Percentiles rank a stretch among this genome's conserved stretches.
phyloP scores from a whole-genome alignment of 2,329 filamentous ascomycete genomes.

The Trichophyton equinum region DNA sequence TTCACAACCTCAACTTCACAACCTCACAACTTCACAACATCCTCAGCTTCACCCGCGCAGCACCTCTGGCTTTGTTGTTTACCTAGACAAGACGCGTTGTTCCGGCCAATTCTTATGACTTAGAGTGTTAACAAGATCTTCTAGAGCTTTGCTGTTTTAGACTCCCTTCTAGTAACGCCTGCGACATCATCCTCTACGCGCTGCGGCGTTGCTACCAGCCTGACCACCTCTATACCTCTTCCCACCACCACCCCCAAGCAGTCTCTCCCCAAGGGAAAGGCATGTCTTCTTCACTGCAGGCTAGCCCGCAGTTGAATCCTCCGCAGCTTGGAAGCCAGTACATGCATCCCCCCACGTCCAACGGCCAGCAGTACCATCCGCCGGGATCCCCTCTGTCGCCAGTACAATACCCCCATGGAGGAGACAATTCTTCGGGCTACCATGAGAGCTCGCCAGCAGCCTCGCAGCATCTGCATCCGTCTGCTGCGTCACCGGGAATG shows the following conservation, averaged over 20 bases:
- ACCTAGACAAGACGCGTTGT: conserved; percentile 10
- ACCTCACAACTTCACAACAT: background rate
- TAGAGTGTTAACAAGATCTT: background rate
- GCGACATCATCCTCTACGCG: background rate
- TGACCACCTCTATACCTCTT: no score
- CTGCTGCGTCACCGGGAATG: conserved; percentile 30
- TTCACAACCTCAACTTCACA: background rate
- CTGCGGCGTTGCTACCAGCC: background rate
- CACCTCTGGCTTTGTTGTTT: conserved; percentile 7
- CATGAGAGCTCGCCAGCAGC: background rate
- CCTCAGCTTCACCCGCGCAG: background rate
- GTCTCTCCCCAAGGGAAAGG: conserved; percentile 24
- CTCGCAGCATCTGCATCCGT: conserved; percentile 21
- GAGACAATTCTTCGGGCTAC: background rate
- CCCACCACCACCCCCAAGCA: background rate
- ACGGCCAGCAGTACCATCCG: background rate
- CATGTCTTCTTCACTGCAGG: conserved; percentile 55
- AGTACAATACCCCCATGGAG: conserved; percentile 40
- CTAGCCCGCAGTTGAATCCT: conserved; percentile 43
- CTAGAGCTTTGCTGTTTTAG: background rate
- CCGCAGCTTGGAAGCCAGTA: conserved; percentile 37
- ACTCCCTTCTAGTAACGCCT: background rate
- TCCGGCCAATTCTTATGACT: background rate
- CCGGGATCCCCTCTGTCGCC: conserved; percentile 21
- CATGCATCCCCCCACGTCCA: conserved; percentile 23